phyloP scores from a whole-genome alignment of 305 asterid genomes.

The Fraxinus greggii region DNA sequence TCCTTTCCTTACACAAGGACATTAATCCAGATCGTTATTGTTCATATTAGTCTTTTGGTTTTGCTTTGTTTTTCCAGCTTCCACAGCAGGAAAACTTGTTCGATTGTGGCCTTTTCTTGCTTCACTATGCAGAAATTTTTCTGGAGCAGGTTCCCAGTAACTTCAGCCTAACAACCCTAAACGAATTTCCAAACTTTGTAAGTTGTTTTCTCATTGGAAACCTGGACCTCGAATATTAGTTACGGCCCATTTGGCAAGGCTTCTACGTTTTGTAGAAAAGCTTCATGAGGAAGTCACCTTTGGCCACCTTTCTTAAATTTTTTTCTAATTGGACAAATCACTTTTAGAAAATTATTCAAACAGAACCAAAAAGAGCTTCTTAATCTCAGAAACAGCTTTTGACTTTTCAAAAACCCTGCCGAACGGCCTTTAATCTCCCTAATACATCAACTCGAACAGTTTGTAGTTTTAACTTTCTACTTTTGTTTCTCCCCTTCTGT shows the following conservation, averaged over 20 bases:
- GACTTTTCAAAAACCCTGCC: neutral
- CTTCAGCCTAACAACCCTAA: conserved; percentile 26
- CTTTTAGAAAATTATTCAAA: neutral
- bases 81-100: conserved; percentile 84
- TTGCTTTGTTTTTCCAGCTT: conserved; percentile 47
- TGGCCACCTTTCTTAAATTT: neutral
- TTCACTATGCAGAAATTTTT: conserved; percentile 77
- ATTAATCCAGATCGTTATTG: neutral
- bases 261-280: neutral
- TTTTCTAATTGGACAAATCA: neutral
- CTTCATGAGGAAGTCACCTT: neutral
- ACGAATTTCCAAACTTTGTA: conserved; percentile 44
- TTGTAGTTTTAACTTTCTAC: conserved; percentile 7
- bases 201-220: conserved; percentile 36
- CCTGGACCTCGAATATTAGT: conserved; percentile 14
- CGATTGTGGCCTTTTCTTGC: conserved; percentile 93
- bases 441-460: conserved; percentile 9
- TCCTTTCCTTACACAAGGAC: neutral
- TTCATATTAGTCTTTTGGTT: conserved; percentile 2
- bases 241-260: neutral
- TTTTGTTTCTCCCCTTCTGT: conserved; percentile 8
- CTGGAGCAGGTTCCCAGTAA: conserved; percentile 51
- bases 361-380: neutral
- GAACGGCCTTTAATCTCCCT: neutral
- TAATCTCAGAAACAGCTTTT: neutral